phyloP scores from a whole-genome alignment of 2,329 filamentous ascomycete genomes.

The Mariannaea elegans region DNA sequence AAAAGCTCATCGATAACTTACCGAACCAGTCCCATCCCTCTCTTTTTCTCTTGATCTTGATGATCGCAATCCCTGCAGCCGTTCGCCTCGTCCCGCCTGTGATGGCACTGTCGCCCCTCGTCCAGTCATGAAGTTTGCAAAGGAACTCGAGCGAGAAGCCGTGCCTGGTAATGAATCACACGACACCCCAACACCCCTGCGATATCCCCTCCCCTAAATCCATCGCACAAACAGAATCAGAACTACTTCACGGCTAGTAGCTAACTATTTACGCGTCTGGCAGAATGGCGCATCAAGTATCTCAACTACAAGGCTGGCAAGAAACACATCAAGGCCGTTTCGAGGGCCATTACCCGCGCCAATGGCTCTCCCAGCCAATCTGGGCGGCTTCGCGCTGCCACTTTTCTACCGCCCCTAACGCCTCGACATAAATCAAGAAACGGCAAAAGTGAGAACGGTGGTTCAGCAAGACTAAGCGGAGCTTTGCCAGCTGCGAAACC shows the following conservation, averaged over 20 bases:
- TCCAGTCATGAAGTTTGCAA: slow-evolving; percentile 69
- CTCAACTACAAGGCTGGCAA: slow-evolving; percentile 96
- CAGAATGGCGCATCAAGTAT: slow-evolving; percentile 93
- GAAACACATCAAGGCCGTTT: slow-evolving; percentile 88
- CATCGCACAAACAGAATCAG: not conserved
- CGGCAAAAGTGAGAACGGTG: slow-evolving; percentile 13
- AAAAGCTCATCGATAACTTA: not conserved
- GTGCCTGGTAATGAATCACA: slow-evolving; percentile 72
- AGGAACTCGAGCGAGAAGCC: slow-evolving; percentile 85
- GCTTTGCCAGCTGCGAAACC: slow-evolving; percentile 24
- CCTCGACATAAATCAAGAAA: slow-evolving; percentile 27
- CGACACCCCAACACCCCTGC: slow-evolving; percentile 3
- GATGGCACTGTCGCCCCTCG: slow-evolving; percentile 15
- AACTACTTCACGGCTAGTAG: not conserved
- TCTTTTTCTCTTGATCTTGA: slow-evolving; percentile 14
- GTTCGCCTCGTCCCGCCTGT: slow-evolving; percentile 14
- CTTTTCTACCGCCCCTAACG: slow-evolving; percentile 40
- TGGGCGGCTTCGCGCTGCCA: slow-evolving; percentile 44
- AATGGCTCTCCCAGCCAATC: slow-evolving; percentile 59
- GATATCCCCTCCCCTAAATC: not conserved
- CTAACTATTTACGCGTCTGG: slow-evolving; percentile 13
- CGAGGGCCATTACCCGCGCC: slow-evolving; percentile 73
- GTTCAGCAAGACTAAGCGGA: not conserved
- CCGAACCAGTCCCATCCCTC: slow-evolving; percentile 6
- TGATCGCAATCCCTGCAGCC: slow-evolving; percentile 23